phyloP scores from a whole-genome alignment of 805 yeast genomes.

The Scheffersomyces amazonensis region DNA sequence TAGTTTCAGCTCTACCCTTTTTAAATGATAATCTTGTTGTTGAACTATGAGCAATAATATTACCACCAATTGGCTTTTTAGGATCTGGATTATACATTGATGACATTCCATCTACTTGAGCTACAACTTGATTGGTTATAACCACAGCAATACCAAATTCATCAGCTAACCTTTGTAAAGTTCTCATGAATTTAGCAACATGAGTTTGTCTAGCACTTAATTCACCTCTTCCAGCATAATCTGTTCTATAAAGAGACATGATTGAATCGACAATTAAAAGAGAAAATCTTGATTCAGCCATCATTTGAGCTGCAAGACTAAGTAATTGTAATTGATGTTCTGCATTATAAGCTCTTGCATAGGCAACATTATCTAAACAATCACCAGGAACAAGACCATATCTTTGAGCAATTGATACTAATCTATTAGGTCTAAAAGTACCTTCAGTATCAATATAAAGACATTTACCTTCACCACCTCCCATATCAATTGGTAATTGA shows the following conservation, averaged over 20 bases:
- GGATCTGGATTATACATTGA: constrained; percentile 90
- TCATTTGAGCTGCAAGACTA: constrained; percentile 90
- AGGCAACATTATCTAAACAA: constrained; percentile 95
- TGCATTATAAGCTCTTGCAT: constrained; percentile 95
- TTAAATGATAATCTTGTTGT: constrained; percentile 88
- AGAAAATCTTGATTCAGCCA: constrained; percentile 91
- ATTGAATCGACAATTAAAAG: constrained; percentile 92
- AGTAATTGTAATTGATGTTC: constrained; percentile 90
- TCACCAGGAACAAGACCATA: constrained; percentile 91
- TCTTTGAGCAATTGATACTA: constrained; percentile 85
- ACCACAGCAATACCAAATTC: constrained; percentile 97
- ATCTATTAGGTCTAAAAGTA: constrained; percentile 88
- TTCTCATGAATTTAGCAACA: constrained; percentile 89
- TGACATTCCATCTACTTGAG: constrained; percentile 93
- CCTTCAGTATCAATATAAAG: constrained; percentile 96
- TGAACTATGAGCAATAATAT: constrained; percentile 94
- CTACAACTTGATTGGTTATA: constrained; percentile 90
- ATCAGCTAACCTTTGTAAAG: constrained; percentile 89
- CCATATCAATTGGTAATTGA: constrained; percentile 93
- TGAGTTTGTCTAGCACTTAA: constrained; percentile 92
- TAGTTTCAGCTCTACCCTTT: constrained; percentile 88
- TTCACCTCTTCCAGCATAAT: constrained; percentile 93
- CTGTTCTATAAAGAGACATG: constrained; percentile 95
- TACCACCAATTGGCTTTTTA: constrained; percentile 97
- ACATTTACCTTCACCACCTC: constrained; percentile 98